Conservation (phyloP, 371 early-diverging fungal genomes). For the Mortierella sp. region DNA sequence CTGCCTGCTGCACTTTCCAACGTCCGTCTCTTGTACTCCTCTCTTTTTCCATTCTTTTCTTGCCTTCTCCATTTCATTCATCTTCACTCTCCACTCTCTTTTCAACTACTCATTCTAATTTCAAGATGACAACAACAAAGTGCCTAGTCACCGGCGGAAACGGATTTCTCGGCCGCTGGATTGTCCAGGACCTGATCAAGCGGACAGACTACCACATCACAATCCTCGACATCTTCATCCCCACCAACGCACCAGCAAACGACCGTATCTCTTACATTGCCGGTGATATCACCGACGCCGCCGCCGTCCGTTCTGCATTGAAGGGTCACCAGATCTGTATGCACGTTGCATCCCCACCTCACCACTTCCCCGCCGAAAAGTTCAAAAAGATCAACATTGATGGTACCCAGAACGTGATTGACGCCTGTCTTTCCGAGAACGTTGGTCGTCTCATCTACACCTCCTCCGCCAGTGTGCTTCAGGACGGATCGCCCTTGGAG, state of each 20-base stretch:
- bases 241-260: constrained; percentile 65
- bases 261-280: constrained; percentile 71
- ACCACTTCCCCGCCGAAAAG: constrained; percentile 74
- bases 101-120: background rate
- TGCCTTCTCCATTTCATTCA: background rate
- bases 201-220: constrained; percentile 72
- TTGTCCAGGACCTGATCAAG: constrained; percentile 82
- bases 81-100: background rate
- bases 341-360: constrained; percentile 94
- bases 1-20: background rate
- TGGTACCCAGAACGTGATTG: constrained; percentile 90
- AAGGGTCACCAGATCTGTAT: constrained; percentile 83
- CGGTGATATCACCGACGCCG: constrained; percentile 84
- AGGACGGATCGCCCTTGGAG: constrained; percentile 81
- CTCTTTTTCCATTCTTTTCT: background rate
- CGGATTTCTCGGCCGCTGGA: constrained; percentile 90
- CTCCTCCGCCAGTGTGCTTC: constrained; percentile 91
- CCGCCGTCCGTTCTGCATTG: constrained; percentile 76
- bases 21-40: background rate
- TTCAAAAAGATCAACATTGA: constrained; percentile 88
- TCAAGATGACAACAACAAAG: constrained; percentile 54
- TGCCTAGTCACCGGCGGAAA: constrained; percentile 92
- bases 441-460: constrained; percentile 89
- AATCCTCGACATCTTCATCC: constrained; percentile 83
- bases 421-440: constrained; percentile 77